These are phyloP conservation scores for Chrysanthemum makinoi DNA, from an alignment of 129 eudicot genomes.

Conservation along the genomic window DNA sequence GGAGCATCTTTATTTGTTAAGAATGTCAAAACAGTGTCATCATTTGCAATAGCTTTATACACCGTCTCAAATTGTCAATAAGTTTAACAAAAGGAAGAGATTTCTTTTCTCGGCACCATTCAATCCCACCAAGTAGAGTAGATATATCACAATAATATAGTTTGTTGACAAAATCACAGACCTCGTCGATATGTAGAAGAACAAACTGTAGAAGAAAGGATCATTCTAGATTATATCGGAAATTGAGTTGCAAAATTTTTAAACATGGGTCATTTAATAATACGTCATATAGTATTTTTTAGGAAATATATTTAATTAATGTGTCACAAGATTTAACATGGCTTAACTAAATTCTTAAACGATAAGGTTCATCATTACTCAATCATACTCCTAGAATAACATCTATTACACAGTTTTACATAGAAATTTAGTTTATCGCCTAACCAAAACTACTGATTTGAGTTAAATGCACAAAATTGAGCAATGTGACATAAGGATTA, in stretches of 20 bases:
- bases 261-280: too few relatives aligned
- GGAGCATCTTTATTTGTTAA: slow-evolving; percentile 86
- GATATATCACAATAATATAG: slow-evolving; percentile 76
- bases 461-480: too few relatives aligned
- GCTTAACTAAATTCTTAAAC: background rate
- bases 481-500: too few relatives aligned
- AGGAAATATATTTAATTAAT: too few relatives aligned
- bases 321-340: too few relatives aligned
- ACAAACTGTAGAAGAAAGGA: slow-evolving; percentile 55
- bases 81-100: slow-evolving; percentile 82
- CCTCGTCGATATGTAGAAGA: slow-evolving; percentile 51
- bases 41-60: slow-evolving; percentile 67
- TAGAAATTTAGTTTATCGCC: too few relatives aligned
- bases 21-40: slow-evolving; percentile 78
- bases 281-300: too few relatives aligned
- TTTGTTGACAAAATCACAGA: slow-evolving; percentile 85
- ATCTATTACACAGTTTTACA: slow-evolving; percentile 4
- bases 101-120: slow-evolving; percentile 49
- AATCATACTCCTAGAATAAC: too few relatives aligned
- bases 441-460: too few relatives aligned
- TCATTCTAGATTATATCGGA: background rate
- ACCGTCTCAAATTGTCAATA: slow-evolving; percentile 75
- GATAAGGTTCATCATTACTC: slow-evolving; percentile 1
- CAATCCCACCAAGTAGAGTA: slow-evolving; percentile 57
- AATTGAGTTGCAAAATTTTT: background rate